Base-by-base conservation (phyloP, 2,329 filamentous ascomycete genomes). In the Fusarium musae region DNA sequence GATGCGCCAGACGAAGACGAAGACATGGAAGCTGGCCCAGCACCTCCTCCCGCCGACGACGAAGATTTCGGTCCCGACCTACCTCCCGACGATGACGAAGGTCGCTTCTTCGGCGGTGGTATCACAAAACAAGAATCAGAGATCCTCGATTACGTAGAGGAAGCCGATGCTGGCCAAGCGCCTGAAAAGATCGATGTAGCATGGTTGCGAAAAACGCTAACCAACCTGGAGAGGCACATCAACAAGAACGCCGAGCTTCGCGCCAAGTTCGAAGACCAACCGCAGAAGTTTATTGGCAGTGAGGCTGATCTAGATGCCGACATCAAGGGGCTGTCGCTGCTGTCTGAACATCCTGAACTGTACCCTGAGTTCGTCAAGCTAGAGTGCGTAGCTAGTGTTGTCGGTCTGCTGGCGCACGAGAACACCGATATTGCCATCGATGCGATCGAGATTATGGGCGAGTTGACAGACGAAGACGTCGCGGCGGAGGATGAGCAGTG, bases 351-450 rank as follows among this genome's bases (percentile, higher is more conserved):
- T 79, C 88, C 95, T 6, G 92, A 93, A 69, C 87, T 97, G 26
- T 98, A 96, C 81, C 85, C 85, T 17, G 93, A 97, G 69, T 95
- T 97, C 78, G 91, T 92, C 37, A 91, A 90, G 74, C 85, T 95
- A 58, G 93, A 93, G 26, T 93, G 91, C 66, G 90, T 91, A 2
- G 89, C 84, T 9, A 95, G 92, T 61, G 83, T 99, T 57, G 94
- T 97, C 3, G 90, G 92, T 4, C 83, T 99, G 59, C 85, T 99
- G 54, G 92, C 96, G 21, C 96, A 99, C 80, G 96, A 99, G 78
- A 99, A 99, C 80, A 96, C 95, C 1, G 96, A 99, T 79, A 97
- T 99, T 73, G 95, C 96, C 16, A 97, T 98, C 77, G 93, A 93
- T 72, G 93, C 93, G 1, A 91, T 97, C 56, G 93, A 98, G 83